These are phyloP conservation scores for Coniochaeta hoffmannii DNA, from an alignment of 2,329 filamentous ascomycete genomes.

Conservation along the genomic window DNA sequence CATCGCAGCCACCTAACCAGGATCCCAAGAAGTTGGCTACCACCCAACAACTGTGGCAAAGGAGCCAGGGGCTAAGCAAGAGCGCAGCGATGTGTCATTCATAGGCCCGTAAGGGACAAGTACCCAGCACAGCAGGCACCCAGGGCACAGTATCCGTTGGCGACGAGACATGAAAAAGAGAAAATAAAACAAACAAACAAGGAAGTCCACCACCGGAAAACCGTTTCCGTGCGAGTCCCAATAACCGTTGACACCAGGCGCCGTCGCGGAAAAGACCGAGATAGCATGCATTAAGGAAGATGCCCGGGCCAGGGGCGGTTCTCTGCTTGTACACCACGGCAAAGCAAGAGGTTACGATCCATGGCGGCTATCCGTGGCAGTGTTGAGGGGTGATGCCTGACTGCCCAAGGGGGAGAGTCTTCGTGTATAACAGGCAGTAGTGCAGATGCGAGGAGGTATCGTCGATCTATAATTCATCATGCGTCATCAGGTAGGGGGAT, in stretches of 20 bases:
- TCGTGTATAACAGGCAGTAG: background rate
- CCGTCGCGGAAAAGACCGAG: slow-evolving; percentile 2
- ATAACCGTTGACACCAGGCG: slow-evolving; percentile 1
- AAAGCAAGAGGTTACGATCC: background rate
- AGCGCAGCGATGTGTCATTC: background rate
- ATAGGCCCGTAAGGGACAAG: background rate
- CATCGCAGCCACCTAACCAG: background rate
- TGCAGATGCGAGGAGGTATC: slow-evolving; percentile 1
- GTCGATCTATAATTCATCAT: slow-evolving; percentile 6
- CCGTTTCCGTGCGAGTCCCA: background rate
- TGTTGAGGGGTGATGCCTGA: background rate
- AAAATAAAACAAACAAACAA: background rate
- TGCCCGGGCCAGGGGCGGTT: background rate
- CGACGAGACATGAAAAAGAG: background rate
- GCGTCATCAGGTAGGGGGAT: slow-evolving; percentile 1
- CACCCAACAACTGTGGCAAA: background rate
- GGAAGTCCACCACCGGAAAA: background rate
- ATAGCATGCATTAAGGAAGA: slow-evolving; percentile 2
- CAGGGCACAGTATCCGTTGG: background rate
- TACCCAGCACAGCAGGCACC: background rate
- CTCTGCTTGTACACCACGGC: background rate
- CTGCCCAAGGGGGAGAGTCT: background rate
- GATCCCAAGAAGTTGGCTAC: background rate
- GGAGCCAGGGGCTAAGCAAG: slow-evolving; percentile 1
- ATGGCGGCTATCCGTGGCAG: background rate